Conservation (phyloP, 2,329 filamentous ascomycete species). For the Alternaria novae-zelandiae region DNA sequence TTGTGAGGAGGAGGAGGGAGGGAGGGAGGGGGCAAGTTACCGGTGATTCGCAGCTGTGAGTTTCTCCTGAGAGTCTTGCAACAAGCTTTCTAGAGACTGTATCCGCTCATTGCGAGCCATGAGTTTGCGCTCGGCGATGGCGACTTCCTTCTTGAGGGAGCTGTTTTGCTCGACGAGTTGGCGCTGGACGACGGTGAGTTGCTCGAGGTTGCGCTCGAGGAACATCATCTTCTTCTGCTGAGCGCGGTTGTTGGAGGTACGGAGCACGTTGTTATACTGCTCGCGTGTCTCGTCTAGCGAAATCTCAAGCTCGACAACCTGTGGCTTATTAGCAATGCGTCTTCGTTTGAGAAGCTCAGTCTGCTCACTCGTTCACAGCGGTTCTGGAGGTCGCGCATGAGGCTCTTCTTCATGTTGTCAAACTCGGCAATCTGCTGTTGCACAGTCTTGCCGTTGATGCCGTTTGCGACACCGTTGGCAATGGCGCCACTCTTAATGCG, state of each 20-base stretch:
- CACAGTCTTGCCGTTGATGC: constrained; percentile 83
- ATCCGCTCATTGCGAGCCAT: constrained; percentile 97
- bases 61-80: constrained; percentile 98
- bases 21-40: constrained; percentile 61
- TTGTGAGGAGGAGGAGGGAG: no score
- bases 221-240: constrained; percentile 99
- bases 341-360: constrained; percentile 6
- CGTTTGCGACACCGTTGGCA: constrained; percentile 64
- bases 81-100: constrained; percentile 85
- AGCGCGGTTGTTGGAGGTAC: constrained; percentile 95
- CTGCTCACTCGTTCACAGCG: constrained; percentile 81
- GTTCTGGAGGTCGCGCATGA: constrained; percentile 99
- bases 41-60: constrained; percentile 95
- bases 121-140: constrained; percentile 95
- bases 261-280: constrained; percentile 98
- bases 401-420: constrained; percentile 98
- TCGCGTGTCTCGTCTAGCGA: constrained; percentile 95
- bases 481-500: constrained; percentile 69
- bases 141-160: constrained; percentile 94
- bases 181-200: constrained; percentile 94
- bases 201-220: constrained; percentile 95
- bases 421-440: constrained; percentile 99
- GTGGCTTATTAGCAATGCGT: constrained; percentile 24
- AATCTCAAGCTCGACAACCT: constrained; percentile 93
- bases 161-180: constrained; percentile 98